Conservation (phyloP, 2,329 filamentous ascomycete genomes). For the Trichoderma lentiforme region DNA sequence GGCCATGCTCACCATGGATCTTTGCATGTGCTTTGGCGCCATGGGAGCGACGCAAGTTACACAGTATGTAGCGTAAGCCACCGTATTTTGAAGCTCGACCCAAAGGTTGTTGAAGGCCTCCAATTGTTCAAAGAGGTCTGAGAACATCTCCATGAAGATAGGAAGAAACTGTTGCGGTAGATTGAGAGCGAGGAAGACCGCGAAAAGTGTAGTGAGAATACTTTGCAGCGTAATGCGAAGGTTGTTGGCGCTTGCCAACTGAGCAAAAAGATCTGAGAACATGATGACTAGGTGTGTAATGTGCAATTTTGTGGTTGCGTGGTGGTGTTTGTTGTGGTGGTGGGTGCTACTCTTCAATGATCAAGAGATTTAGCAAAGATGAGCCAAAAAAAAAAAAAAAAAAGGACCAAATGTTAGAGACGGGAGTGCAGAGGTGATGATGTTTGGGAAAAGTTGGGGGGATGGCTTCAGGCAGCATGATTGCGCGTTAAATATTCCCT, state of each 20-base stretch:
- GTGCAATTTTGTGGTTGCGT: not conserved
- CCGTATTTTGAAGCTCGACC: not conserved
- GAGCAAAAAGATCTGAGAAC: not conserved
- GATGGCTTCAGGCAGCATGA: not conserved
- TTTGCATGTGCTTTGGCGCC: not conserved
- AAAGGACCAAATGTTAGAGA: not conserved
- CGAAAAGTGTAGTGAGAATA: not conserved
- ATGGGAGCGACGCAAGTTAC: not conserved
- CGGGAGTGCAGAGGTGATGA: not conserved
- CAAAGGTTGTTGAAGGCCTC: not conserved
- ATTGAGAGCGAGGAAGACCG: not conserved
- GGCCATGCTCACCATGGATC: not conserved
- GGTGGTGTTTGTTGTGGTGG: not conserved
- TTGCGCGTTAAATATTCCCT: not conserved
- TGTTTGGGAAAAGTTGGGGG: not conserved
- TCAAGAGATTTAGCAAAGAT: not conserved
- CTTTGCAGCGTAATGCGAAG: not conserved
- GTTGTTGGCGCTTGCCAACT: not conserved
- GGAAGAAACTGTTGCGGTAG: not conserved
- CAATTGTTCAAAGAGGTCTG: not conserved
- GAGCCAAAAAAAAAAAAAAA: not conserved
- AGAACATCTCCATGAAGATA: not conserved
- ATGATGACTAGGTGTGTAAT: not conserved
- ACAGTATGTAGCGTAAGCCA: not conserved
- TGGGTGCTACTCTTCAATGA: not conserved